A percentile compares a stretch with the other conserved stretches of the same genome.
phyloP scores from a whole-genome alignment of 257 asterid genomes.

The Scutellaria minor region DNA sequence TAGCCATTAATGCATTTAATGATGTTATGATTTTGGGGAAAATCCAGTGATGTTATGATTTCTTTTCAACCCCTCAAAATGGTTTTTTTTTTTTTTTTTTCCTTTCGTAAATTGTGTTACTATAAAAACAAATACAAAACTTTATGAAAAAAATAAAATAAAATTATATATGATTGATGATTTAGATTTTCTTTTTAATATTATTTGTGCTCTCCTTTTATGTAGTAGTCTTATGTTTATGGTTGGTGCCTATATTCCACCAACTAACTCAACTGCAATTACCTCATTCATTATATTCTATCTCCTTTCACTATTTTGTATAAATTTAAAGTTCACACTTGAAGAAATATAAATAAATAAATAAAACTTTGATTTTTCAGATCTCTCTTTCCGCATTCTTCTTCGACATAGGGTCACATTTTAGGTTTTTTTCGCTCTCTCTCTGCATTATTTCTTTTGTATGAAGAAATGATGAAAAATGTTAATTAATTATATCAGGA shows the following conservation, averaged over 20 bases:
- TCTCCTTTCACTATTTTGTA: neutral
- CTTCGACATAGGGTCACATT: constrained; percentile 13
- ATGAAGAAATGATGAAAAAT: neutral
- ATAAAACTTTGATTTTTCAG: neutral
- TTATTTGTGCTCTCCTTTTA: neutral
- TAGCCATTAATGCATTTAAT: too few species aligned
- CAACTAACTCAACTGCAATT: constrained; percentile 35
- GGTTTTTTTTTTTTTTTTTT: too few species aligned
- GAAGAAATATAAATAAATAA: neutral
- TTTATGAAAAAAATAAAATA: too few species aligned
- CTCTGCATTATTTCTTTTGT: neutral
- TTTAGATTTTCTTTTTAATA: too few species aligned
- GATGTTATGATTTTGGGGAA: too few species aligned
- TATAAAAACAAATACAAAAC: too few species aligned
- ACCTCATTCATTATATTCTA: neutral
- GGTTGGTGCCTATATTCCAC: constrained; percentile 18
- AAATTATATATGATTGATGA: too few species aligned
- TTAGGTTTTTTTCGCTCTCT: constrained; percentile 21
- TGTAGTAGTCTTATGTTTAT: neutral
- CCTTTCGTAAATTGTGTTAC: too few species aligned
- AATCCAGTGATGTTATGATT: too few species aligned
- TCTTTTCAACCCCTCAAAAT: too few species aligned
- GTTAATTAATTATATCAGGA: constrained; percentile 9
- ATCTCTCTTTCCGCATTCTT: constrained; percentile 4
- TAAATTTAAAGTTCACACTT: constrained; percentile 2